These are phyloP conservation scores for Xanthoconium stramineum DNA, from an alignment of 768 basidiomycete species.

Conservation along the genomic window DNA sequence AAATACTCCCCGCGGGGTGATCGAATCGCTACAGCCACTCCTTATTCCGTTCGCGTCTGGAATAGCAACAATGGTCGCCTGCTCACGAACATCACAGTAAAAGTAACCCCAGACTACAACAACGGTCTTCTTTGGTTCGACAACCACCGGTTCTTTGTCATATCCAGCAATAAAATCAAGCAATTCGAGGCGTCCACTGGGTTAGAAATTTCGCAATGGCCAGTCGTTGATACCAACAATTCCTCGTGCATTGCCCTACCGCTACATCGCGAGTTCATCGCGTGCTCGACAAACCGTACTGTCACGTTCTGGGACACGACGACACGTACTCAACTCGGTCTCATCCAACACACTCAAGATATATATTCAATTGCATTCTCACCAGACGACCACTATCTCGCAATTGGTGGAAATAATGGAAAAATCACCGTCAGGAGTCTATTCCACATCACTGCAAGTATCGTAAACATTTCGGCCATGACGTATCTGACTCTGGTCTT, in stretches of 20 bases:
- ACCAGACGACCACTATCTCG: neutral
- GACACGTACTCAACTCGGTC: neutral
- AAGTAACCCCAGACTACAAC: neutral
- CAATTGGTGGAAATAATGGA: neutral
- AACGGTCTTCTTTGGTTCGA: slow-evolving; percentile 2
- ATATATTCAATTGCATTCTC: slow-evolving; percentile 3
- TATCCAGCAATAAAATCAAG: neutral
- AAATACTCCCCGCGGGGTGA: neutral
- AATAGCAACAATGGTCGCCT: neutral
- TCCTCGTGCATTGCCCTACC: neutral
- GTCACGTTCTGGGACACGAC: slow-evolving; percentile 1
- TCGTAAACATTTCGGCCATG: too few relatives aligned
- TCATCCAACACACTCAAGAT: neutral
- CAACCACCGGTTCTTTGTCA: neutral
- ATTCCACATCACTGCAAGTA: neutral
- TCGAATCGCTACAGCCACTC: neutral
- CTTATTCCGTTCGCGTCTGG: neutral
- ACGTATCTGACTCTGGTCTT: neutral
- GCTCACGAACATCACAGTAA: neutral
- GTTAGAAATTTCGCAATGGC: neutral
- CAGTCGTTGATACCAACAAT: neutral
- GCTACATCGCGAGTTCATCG: neutral
- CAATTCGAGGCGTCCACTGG: neutral
- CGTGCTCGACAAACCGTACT: neutral
- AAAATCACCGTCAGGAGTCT: neutral